Base-by-base conservation (phyloP, 331 rosid species). In the Spiraea crenata region DNA sequence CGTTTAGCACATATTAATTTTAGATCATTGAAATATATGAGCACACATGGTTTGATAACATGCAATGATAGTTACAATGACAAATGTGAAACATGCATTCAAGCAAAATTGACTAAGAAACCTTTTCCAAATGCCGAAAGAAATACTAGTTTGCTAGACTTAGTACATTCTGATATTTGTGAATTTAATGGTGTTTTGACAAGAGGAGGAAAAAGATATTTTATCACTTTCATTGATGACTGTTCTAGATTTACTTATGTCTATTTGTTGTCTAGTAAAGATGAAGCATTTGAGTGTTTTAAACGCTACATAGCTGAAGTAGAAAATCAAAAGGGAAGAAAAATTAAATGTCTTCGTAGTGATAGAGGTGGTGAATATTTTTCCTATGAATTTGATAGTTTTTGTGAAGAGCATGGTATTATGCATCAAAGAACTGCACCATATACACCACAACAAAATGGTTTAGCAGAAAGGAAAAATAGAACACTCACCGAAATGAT, bases 1-100 rank as follows among this genome's bases (percentile, higher is more conserved):
- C 5, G 45, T 5, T 41, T 41, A 41, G 45, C 45, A 41, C 45
- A 41, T 41, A 0, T 41, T 5, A 41, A 41, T 8, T 41, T 41
- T 41, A 41, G 45, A 41, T 41, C 45, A 5, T 41, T 41, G 3
- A 41, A 41, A 52, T 5, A 52, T 52, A 7, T 51, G 57, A 5
- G 15, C 15, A 52, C 12, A 12, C 41, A 17, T 47, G 49, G 60
- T 34, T 47, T 61, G 3, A 72, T 72, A 34, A 48, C 51, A 31
- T 72, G 49, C 10, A 52, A 14, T 3, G 11, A 40, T 38, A 14
- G 13, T 20, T 12, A 31, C 9, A 3, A 34, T 13, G 8, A 61
- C 1, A 72, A 72, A 11, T 72, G 69, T 72, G 62, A 52, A 70
- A 70, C 20, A 0, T 70, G 42, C 11, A 17, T 25, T 56, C 56